phyloP scores from a whole-genome alignment of 1,284 basidiomycete species.

The Trichosporon faecale region DNA sequence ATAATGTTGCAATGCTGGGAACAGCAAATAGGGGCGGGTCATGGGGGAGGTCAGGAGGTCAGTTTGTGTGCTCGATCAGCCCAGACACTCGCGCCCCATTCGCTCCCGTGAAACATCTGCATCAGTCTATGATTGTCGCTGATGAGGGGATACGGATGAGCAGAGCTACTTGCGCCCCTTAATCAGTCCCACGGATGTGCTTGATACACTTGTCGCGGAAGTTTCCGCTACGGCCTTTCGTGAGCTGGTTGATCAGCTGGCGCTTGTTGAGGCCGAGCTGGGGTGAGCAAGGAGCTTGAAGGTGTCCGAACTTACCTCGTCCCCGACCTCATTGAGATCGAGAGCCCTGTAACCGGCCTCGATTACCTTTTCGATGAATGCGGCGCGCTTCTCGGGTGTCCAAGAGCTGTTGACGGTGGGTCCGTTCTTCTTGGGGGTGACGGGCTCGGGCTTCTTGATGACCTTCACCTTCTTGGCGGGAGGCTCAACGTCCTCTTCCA shows the following conservation, averaged over 20 bases:
- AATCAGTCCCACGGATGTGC: not conserved
- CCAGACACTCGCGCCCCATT: not conserved
- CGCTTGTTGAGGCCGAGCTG: not conserved
- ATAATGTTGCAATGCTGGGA: not conserved
- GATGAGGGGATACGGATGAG: not conserved
- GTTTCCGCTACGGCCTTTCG: not conserved
- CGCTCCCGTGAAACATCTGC: not conserved
- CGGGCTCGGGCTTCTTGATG: not conserved
- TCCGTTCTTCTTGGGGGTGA: not conserved
- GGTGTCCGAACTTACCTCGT: conserved; percentile 20
- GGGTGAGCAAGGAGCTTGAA: not conserved
- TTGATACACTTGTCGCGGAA: not conserved
- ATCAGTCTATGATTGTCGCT: not conserved
- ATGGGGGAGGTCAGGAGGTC: not conserved
- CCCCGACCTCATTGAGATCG: conserved; percentile 25
- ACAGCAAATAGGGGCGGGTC: not conserved
- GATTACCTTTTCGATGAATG: conserved; percentile 32
- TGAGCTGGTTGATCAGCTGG: not conserved
- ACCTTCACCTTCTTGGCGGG: not conserved
- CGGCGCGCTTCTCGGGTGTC: conserved; percentile 28
- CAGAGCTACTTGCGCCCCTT: not conserved
- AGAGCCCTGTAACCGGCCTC: conserved; percentile 28
- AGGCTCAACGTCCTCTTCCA: not conserved
- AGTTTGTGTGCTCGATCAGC: not conserved
- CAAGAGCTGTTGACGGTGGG: conserved; percentile 10